Evolutionary conservation across 345 rosid genomes (phyloP), one percentile per base, ranked within the genome.

Genomic region (Erucastrum elatum): DNA sequence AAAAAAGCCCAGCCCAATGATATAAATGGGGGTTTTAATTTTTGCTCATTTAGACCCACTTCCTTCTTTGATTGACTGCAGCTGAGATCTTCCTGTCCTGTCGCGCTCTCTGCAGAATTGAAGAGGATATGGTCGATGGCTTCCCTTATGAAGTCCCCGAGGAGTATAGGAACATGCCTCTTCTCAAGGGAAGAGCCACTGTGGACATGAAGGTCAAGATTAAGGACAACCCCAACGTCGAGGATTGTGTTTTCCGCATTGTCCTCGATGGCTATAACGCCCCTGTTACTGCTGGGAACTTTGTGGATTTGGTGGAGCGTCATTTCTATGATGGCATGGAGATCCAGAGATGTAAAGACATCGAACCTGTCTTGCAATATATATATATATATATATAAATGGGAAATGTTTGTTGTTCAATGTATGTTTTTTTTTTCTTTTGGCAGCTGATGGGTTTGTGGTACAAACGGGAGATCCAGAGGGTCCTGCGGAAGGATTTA

Each of bases 81-180:
- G 99, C 98, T 94, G 98, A 95, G 98, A 95, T 95, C 89, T 90
- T 94, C 93, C 37, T 80, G 89, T 94, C 91, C 37, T 80, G 89
- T 95, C 91, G 99, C 92, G 99, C 94, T 93, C 91, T 91, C 94
- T 91, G 98, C 98, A 93, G 99, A 92, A 96, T 95, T 86, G 99
- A 95, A 89, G 99, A 95, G 96, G 99, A 93, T 71, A 95, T 95
- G 98, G 90, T 95, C 64, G 95, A 90, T 78, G 93, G 90, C 87
- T 95, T 95, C 83, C 98, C 98, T 1, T 93, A 85, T 26, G 91
- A 95, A 81, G 94, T 95, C 30, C 99, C 97, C 0, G 97, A 91
- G 77, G 98, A 91, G 83, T 93, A 88, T 67, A 76, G 53, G 72
- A 87, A 66, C 79, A 83, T 90, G 99, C 99, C 99, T 79, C 92